phyloP scores from a whole-genome alignment of 176 grass and related monocot species.

The Tuctoria greenei region DNA sequence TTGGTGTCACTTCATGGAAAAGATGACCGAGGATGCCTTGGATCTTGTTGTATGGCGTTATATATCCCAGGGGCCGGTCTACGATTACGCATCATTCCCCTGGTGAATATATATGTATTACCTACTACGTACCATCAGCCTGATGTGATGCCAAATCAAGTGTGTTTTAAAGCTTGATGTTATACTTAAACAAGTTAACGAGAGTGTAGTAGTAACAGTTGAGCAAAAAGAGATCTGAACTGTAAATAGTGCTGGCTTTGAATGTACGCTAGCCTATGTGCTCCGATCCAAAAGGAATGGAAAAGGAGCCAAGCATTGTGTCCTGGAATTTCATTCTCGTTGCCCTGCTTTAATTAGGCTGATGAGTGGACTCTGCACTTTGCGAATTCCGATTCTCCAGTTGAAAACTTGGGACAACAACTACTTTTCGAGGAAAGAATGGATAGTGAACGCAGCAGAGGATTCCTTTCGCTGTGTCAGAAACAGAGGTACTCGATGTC shows the following conservation, averaged over 20 bases:
- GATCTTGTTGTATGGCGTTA: background rate
- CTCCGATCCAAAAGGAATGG: conserved; percentile 42
- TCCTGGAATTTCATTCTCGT: conserved; percentile 36
- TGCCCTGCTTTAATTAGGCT: conserved; percentile 14
- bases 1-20: conserved; percentile 58
- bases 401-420: conserved; percentile 13
- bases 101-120: conserved; percentile 23
- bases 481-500: background rate
- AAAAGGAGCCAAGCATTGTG: conserved; percentile 41
- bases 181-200: background rate
- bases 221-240: conserved; percentile 39
- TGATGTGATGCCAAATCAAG: conserved; percentile 40
- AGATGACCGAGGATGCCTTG: conserved; percentile 37
- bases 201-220: conserved; percentile 32
- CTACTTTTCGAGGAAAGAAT: background rate
- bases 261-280: conserved; percentile 36
- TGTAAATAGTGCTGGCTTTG: conserved; percentile 54
- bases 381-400: conserved; percentile 34
- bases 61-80: conserved; percentile 38
- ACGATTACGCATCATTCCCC: background rate
- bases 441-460: background rate
- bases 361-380: conserved; percentile 40
- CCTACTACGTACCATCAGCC: background rate
- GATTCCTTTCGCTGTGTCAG: conserved; percentile 17
- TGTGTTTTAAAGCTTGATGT: conserved; percentile 66